Conservation (phyloP, 495 filamentous ascomycete genomes). For the Eremomyces bilateralis region DNA sequence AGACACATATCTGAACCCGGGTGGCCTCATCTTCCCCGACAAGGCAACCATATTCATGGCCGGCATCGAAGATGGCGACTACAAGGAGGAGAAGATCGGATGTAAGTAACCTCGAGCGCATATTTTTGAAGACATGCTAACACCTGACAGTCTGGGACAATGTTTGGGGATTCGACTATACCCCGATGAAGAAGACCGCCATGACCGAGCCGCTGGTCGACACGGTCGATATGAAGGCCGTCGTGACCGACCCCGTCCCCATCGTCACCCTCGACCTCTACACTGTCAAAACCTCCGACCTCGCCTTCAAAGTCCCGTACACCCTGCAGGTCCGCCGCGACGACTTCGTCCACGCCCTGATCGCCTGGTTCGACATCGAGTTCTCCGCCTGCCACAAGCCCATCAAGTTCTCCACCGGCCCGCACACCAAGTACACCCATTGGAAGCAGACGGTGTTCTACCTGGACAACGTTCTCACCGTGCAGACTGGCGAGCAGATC, state of each 20-base stretch:
- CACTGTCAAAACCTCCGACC: constrained; percentile 46
- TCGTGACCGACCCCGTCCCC: constrained; percentile 56
- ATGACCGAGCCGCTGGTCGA: constrained; percentile 70
- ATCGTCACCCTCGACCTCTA: constrained; percentile 72
- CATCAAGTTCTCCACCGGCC: constrained; percentile 24
- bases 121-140: not conserved
- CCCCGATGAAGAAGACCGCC: constrained; percentile 58
- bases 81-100: constrained; percentile 72
- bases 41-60: constrained; percentile 80
- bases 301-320: constrained; percentile 55
- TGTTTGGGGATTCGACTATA: constrained; percentile 95
- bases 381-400: constrained; percentile 68
- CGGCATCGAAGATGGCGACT: constrained; percentile 69
- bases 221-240: constrained; percentile 53
- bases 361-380: constrained; percentile 97
- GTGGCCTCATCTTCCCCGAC: constrained; percentile 77
- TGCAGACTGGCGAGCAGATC: constrained; percentile 28
- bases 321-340: constrained; percentile 48
- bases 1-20: constrained; percentile 68
- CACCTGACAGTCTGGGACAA: constrained; percentile 67
- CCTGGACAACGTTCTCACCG: constrained; percentile 21
- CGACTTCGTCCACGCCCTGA: constrained; percentile 87
- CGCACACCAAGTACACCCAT: constrained; percentile 27
- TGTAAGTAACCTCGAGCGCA: constrained; percentile 29
- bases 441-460: constrained; percentile 30